phyloP scores from a whole-genome alignment of 1,139 yeast genomes.

The Geotrichum histeridarum region DNA sequence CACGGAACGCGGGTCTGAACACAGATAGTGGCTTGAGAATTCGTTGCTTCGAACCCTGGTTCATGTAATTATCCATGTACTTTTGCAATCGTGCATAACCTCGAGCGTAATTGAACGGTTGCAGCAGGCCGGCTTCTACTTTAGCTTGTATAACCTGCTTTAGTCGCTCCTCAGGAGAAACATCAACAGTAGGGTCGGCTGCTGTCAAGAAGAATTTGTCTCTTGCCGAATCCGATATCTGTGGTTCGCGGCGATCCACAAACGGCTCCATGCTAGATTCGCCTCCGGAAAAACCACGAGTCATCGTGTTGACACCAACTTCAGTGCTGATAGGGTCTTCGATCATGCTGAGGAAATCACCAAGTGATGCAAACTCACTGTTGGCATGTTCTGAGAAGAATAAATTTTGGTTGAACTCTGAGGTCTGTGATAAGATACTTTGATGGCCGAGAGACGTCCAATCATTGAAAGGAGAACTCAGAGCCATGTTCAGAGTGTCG shows the following conservation, averaged over 20 bases:
- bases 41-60: slow-evolving; percentile 75
- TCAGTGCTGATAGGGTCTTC: slow-evolving; percentile 58
- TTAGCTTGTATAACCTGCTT: slow-evolving; percentile 93
- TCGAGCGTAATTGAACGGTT: slow-evolving; percentile 88
- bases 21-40: slow-evolving; percentile 78
- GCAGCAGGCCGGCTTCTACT: slow-evolving; percentile 83
- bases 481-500: background rate
- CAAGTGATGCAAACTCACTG: slow-evolving; percentile 83
- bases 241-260: slow-evolving; percentile 10
- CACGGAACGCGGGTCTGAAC: slow-evolving; percentile 89
- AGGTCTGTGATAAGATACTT: slow-evolving; percentile 25
- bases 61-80: slow-evolving; percentile 88
- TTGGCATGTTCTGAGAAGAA: slow-evolving; percentile 91
- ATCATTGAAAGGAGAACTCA: slow-evolving; percentile 15
- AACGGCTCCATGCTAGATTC: background rate
- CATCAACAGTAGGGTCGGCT: slow-evolving; percentile 93
- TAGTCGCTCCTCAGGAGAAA: slow-evolving; percentile 87
- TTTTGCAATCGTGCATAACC: slow-evolving; percentile 86
- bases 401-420: slow-evolving; percentile 38
- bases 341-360: slow-evolving; percentile 83
- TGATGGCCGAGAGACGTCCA: slow-evolving; percentile 25
- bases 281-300: background rate
- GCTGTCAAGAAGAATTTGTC: slow-evolving; percentile 94
- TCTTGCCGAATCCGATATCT: slow-evolving; percentile 59
- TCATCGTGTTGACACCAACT: background rate